phyloP scores from a whole-genome alignment of 306 rosid genomes.

The Bauhinia variegata region DNA sequence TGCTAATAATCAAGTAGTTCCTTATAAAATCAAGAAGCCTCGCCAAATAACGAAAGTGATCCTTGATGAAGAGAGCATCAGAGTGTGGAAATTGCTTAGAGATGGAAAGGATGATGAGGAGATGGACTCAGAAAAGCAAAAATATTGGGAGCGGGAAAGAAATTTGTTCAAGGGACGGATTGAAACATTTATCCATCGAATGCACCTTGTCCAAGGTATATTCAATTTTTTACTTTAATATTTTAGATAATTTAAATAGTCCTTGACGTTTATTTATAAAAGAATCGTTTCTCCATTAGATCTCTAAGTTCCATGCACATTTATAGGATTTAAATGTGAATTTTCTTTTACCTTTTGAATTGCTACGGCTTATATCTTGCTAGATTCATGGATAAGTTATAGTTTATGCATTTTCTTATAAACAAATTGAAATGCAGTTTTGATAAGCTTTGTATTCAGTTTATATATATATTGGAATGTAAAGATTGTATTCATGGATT shows the following conservation, averaged over 20 bases:
- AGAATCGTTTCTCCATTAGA: too few species aligned
- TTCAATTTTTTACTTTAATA: background rate
- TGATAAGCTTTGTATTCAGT: too few species aligned
- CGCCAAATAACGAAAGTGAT: background rate
- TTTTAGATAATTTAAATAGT: too few species aligned
- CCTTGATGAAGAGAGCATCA: constrained; percentile 30
- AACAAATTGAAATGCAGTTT: too few species aligned
- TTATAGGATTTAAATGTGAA: too few species aligned
- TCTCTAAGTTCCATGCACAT: too few species aligned
- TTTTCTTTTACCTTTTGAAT: too few species aligned
- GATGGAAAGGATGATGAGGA: constrained; percentile 20
- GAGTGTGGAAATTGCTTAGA: constrained; percentile 43
- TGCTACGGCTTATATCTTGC: too few species aligned
- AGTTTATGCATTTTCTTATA: too few species aligned
- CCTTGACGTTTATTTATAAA: too few species aligned
- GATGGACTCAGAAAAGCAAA: constrained; percentile 21
- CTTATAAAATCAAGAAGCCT: background rate
- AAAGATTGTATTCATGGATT: background rate
- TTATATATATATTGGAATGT: too few species aligned
- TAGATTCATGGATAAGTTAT: too few species aligned
- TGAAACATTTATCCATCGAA: constrained; percentile 35
- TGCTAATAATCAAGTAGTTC: constrained; percentile 2
- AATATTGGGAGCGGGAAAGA: constrained; percentile 49
- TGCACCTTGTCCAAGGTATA: constrained; percentile 47
- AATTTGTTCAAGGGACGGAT: constrained; percentile 33